Conservation (phyloP, 2,329 filamentous ascomycete species). For the Monosporascus ibericus region DNA sequence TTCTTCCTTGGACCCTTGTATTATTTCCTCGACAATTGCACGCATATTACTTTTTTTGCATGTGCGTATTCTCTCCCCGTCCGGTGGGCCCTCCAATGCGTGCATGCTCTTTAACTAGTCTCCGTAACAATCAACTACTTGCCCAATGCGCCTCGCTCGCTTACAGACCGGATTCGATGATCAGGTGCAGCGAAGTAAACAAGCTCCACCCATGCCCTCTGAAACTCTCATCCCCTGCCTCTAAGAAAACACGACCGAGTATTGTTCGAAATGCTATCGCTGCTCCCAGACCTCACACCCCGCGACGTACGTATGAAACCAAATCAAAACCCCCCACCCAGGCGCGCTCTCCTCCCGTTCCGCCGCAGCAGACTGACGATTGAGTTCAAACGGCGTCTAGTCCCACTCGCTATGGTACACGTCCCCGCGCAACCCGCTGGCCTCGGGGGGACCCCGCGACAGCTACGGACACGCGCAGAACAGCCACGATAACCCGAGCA, state of each 20-base stretch:
- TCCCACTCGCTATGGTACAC: constrained; percentile 71
- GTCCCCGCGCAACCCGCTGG: constrained; percentile 48
- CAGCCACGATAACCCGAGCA: constrained; percentile 17
- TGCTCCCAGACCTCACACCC: constrained; percentile 62
- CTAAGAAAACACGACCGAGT: no score
- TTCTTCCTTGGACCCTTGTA: background rate
- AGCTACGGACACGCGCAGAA: constrained; percentile 24
- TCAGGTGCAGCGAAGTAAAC: no score
- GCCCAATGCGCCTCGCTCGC: no score
- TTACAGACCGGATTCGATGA: no score
- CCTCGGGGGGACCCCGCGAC: constrained; percentile 26
- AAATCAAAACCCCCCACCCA: constrained; percentile 1
- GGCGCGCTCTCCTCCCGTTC: background rate
- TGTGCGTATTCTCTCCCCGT: background rate
- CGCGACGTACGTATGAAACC: constrained; percentile 52
- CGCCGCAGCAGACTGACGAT: background rate
- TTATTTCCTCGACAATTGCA: background rate
- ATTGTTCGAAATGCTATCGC: constrained; percentile 46
- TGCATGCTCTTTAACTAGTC: no score
- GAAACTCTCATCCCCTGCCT: background rate
- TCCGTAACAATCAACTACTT: no score
- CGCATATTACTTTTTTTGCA: no score
- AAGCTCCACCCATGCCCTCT: no score
- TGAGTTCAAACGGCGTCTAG: constrained; percentile 34
- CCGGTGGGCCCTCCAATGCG: background rate